Evolutionary conservation across 2,329 filamentous ascomycete genomes (phyloP), one percentile per base, ranked within the genome.

Genomic region (Chrysosporium queenslandicum): DNA sequence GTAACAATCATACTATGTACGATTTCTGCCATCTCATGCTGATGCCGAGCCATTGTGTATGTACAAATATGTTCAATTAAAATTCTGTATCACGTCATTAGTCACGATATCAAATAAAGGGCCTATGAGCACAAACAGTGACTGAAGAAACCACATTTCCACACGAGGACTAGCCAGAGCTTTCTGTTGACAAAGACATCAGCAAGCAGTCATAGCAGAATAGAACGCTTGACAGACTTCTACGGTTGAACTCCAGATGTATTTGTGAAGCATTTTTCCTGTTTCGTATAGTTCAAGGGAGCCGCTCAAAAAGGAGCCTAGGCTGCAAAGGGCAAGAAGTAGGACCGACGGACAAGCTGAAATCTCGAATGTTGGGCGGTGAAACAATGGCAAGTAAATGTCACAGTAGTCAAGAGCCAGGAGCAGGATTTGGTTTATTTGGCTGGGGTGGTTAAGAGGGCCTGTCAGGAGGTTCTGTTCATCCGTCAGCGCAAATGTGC

Each of bases 21-120:
- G 14, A 60, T 56, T 29, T 59, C 58, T 11, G 58, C 56, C 56
- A 59, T 60, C 40, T 59, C 58, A 53, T 60, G 58, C 29, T 58
- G 56, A 16, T 54, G 53, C 11, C 58, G 56, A 47, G 50, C 46
- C 53, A 60, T 55, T 14, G 54, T 50, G 46, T 60, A 60, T 7
- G 55, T 57, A 16, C 58, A 56, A 21, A 60, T 58, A 52, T 60
- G 58, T 20, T 60, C 56, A 20, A 60, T 45, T 14, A 60, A 18
- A 30, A 60, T 48, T 25, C 58, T 60, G n/a, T 2, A 34, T 2
- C 16, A 2, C n/a, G 16, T 39, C 5, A 34, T 50, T 45, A 53
- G 14, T 7, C 14, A 2, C 6, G 11, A 20, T 7, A 34, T 30
- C 5, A 9, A 34, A 12, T 7, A 6, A 21, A 9, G 42, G 48